Conservation (phyloP, 2,329 filamentous ascomycete species). For the Penicillium sp. region DNA sequence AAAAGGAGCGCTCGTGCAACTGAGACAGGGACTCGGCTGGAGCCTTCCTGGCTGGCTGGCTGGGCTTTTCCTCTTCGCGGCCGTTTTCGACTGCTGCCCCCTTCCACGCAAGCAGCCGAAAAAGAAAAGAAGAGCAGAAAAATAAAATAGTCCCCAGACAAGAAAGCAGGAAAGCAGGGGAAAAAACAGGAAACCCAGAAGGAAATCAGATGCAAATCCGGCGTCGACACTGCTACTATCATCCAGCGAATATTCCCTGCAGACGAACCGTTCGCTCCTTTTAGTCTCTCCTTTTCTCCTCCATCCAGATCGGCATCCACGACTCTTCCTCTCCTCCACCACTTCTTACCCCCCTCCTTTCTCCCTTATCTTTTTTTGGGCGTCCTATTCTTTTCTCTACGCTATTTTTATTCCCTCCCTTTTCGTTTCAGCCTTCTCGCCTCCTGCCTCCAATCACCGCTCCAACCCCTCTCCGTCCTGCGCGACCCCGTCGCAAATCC, state of each 20-base stretch:
- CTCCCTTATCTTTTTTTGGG: conserved; percentile 22
- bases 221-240: neutral
- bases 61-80: conserved; percentile 12
- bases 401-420: conserved; percentile 7
- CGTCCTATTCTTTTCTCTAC: neutral
- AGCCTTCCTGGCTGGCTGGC: conserved; percentile 9
- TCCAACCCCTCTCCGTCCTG: conserved; percentile 14
- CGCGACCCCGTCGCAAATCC: conserved; percentile 29
- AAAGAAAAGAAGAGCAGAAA: conserved; percentile 19
- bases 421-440: conserved; percentile 20
- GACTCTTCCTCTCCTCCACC: conserved; percentile 29
- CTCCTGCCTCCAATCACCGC: conserved; percentile 12
- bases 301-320: conserved; percentile 19
- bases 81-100: conserved; percentile 19
- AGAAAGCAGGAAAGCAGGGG: conserved; percentile 14
- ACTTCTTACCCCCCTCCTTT: conserved; percentile 25
- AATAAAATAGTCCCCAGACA: conserved; percentile 6
- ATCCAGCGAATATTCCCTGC: neutral
- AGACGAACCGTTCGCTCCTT: neutral
- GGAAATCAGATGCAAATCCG: conserved; percentile 1
- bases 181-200: conserved; percentile 4
- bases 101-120: conserved; percentile 32
- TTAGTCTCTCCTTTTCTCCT: conserved; percentile 15
- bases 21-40: conserved; percentile 9
- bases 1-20: conserved; percentile 13